Percentiles rank a stretch among this genome's conserved stretches.
Evolutionary conservation across 2,329 filamentous ascomycete genomes (phyloP).

Genomic region (Cytospora paraplurivora): DNA sequence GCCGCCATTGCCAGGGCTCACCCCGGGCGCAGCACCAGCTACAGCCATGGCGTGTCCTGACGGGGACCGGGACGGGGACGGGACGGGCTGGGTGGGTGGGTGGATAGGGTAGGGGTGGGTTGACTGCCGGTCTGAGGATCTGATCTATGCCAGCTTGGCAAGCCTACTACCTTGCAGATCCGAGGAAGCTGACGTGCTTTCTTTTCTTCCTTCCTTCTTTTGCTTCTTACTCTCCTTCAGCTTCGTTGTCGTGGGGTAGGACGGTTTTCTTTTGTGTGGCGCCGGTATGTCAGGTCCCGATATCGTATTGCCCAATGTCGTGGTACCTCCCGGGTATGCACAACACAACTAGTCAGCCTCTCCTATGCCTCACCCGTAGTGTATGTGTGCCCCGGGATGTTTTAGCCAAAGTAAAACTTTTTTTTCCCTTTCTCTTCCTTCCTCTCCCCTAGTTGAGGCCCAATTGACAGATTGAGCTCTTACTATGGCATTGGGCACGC

Average conservation of each 20-base stretch:
- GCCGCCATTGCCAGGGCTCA: constrained; percentile 36
- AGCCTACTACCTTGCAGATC: no score
- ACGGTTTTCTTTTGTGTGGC: constrained; percentile 6
- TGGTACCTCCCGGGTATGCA: constrained; percentile 3
- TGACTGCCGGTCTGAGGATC: neutral
- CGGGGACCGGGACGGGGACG: constrained; percentile 2
- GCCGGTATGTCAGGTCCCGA: constrained; percentile 23
- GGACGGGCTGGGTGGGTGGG: neutral
- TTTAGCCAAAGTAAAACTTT: no score
- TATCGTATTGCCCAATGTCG: constrained; percentile 4
- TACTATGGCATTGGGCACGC: constrained; percentile 4
- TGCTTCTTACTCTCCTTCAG: neutral
- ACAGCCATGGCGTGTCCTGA: constrained; percentile 35
- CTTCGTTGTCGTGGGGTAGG: neutral
- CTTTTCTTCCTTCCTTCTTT: constrained; percentile 1
- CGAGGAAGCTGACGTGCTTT: neutral
- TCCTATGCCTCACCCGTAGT: neutral
- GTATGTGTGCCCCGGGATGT: neutral
- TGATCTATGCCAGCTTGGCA: no score
- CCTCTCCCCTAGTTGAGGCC: no score
- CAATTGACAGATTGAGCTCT: neutral
- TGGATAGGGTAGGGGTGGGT: neutral
- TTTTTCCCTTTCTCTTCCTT: no score
- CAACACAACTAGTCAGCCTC: neutral
- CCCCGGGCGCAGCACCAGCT: constrained; percentile 32